These are phyloP conservation scores for Phlebiopsis gigantea DNA, from an alignment of 768 basidiomycete genomes.

Conservation along the genomic window DNA sequence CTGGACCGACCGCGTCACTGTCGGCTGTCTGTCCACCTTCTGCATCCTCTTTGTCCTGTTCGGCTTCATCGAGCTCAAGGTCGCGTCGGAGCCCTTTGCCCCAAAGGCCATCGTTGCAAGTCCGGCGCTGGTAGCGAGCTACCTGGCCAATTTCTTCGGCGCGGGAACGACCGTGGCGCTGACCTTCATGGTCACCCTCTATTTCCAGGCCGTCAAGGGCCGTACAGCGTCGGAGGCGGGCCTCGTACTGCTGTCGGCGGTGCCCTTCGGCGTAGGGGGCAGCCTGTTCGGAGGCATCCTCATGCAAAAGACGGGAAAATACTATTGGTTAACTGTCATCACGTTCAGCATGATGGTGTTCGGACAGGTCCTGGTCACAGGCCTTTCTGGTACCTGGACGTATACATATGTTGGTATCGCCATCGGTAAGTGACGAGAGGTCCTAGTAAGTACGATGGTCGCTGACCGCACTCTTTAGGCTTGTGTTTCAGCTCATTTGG, in stretches of 20 bases:
- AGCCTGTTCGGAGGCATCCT: constrained; percentile 46
- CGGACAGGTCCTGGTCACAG: constrained; percentile 33
- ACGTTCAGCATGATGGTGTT: constrained; percentile 34
- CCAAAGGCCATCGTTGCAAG: constrained; percentile 49
- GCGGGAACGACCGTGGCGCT: constrained; percentile 39
- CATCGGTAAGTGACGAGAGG: constrained; percentile 29
- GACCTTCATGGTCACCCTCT: constrained; percentile 51
- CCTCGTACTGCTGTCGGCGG: constrained; percentile 44
- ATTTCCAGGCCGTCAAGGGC: constrained; percentile 51
- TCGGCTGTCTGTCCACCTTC: constrained; percentile 15
- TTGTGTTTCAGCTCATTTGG: constrained; percentile 18
- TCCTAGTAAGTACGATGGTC: no score
- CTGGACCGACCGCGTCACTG: constrained; percentile 23
- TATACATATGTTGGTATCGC: constrained; percentile 35
- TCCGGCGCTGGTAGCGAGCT: constrained; percentile 44
- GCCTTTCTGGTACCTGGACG: constrained; percentile 35
- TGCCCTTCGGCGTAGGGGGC: constrained; percentile 42
- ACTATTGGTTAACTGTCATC: constrained; percentile 43
- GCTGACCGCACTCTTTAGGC: constrained; percentile 10
- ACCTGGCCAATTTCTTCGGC: constrained; percentile 56
- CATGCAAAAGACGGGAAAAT: constrained; percentile 57
- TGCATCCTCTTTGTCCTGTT: constrained; percentile 28
- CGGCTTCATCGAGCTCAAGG: constrained; percentile 38
- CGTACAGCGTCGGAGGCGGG: constrained; percentile 45
- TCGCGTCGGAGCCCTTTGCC: constrained; percentile 56